Base-by-base conservation (phyloP, 2,329 filamentous ascomycete genomes). In the Pseudocercospora pini-densiflorae region DNA sequence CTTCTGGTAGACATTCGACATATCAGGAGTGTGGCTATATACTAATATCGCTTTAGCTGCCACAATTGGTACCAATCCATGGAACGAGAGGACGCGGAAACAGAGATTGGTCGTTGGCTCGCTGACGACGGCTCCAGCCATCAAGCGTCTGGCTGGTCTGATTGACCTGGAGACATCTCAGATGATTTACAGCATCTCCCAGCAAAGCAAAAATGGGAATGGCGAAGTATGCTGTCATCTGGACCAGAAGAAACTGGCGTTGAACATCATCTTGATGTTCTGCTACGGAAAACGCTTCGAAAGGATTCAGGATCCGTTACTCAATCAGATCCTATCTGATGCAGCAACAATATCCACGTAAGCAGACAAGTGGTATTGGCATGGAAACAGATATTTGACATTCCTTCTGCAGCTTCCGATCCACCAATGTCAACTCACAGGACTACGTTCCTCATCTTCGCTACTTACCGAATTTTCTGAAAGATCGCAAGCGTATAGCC, bases 211-310 rank as follows among this genome's bases (percentile, higher is more conserved):
- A 31, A 45, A 16, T 7, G 59, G 27, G 9, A 33, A 16, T 21
- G 3, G 12, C 29, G 43, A 61, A 47, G 21, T 61, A 16, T 19
- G 27, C 21, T 47, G 40, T 23, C 59, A 61, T 61, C n/a, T 61
- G 7, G 40, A 61, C 33, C 45, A 51, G 10, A 61, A 43, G 27
- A 49, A 23, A 27, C n/a, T 61, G 43, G 59, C 59, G 4, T 61
- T 61, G 43, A 61, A 61, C 45, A 33, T 61, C 43, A 61, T 61
- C 24, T 51, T 61, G 43, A 61, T 61, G 59, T 61, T 47, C 23
- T 61, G 59, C 19, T 61, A 61, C 31, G 40, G 23, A 5, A 45
- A 24, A 31, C 23, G 59, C 8, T 61, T 61, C 31, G 59, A 61
- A 31, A 54, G 16, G n/a, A 33, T 51, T 45, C 14, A 51, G 16